Evolutionary conservation across 106 monocot genomes (phyloP), one percentile per base, ranked within the genome.

Genomic region (Acorus gramineus): DNA sequence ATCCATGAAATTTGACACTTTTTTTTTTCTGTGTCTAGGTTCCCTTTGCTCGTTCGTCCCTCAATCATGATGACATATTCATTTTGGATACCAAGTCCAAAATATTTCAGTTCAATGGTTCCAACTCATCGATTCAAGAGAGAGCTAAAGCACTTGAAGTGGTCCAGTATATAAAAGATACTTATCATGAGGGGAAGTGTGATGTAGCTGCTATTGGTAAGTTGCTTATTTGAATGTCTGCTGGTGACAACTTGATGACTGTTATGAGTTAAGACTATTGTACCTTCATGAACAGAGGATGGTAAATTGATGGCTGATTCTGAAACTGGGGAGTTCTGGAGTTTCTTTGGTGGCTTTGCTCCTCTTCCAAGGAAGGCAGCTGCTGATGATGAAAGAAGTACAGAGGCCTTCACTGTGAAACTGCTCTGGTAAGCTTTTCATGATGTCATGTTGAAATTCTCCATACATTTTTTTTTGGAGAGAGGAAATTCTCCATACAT

Each of bases 241-340:
- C 52, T 14, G 50, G 62, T 44, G 59, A 49, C 4, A 13, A 53
- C 46, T 57, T 28, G 28, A 28, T 28, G 28, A 28, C 28, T 28
- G 28, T 28, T 28, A 28, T 28, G 28, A 28, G 28, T 28, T 28
- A 28, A 28, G 28, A 28, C 4, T 55, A 28, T 46, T 51, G 8
- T 4, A 12, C 28, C 50, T 10, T 58, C 57, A 11, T 57, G 59
- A 4, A 53, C 61, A 95, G 94, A 90, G 77, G 94, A 95, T 79
- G 94, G 90, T 14, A 82, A 71, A 62, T 70, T 95, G 66, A 90
- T 95, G 94, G 90, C 94, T 69, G 90, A 95, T 82, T 81, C 84
- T 55, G 94, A 84, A 56, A 71, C 94, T 56, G 90, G 90, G 73
- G 94, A 95, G 58, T 95, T 95, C 49, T 95, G 90, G 94, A 84